A percentile compares a stretch with the other conserved stretches of the same genome.
Conservation (phyloP, 495 filamentous ascomycete genomes). For the Xanthoparmelia taractica region DNA sequence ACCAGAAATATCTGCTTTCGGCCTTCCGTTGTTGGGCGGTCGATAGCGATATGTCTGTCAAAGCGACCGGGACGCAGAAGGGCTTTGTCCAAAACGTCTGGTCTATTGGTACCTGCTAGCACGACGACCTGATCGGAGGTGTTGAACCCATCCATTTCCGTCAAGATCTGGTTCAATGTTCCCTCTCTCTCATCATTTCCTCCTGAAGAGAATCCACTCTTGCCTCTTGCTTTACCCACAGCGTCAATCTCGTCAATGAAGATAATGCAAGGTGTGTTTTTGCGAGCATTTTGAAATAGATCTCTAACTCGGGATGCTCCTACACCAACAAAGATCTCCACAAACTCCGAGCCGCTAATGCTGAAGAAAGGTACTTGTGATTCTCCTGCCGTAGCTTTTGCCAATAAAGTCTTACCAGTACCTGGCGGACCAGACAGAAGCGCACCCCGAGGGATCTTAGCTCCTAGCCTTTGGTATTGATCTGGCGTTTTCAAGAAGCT, state of each 20-base stretch:
- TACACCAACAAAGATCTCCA: slow-evolving; percentile 99
- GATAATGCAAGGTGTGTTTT: slow-evolving; percentile 96
- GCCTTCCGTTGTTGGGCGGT: slow-evolving; percentile 91
- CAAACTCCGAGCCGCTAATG: slow-evolving; percentile 96
- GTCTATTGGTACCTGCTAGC: slow-evolving; percentile 92
- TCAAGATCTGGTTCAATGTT: slow-evolving; percentile 95
- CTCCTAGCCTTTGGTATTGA: slow-evolving; percentile 83
- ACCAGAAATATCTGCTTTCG: slow-evolving; percentile 94
- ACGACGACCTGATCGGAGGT: slow-evolving; percentile 95
- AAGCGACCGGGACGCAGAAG: slow-evolving; percentile 95
- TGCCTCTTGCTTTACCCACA: slow-evolving; percentile 81
- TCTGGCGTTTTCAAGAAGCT: slow-evolving; percentile 88
- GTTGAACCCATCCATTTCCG: slow-evolving; percentile 99
- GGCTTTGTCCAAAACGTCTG: slow-evolving; percentile 89
- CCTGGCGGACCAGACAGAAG: slow-evolving; percentile 94
- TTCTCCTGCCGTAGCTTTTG: slow-evolving; percentile 95
- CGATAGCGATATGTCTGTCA: slow-evolving; percentile 89
- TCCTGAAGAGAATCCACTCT: slow-evolving; percentile 64
- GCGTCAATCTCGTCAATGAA: slow-evolving; percentile 99
- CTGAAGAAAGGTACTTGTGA: slow-evolving; percentile 97
- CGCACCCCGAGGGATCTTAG: slow-evolving; percentile 94
- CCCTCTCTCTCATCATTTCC: slow-evolving; percentile 96
- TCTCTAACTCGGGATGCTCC: slow-evolving; percentile 92
- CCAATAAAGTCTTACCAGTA: slow-evolving; percentile 95
- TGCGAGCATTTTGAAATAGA: slow-evolving; percentile 87